Conservation (phyloP, 2,329 filamentous ascomycete species). For the Phialocephala subalpina region DNA sequence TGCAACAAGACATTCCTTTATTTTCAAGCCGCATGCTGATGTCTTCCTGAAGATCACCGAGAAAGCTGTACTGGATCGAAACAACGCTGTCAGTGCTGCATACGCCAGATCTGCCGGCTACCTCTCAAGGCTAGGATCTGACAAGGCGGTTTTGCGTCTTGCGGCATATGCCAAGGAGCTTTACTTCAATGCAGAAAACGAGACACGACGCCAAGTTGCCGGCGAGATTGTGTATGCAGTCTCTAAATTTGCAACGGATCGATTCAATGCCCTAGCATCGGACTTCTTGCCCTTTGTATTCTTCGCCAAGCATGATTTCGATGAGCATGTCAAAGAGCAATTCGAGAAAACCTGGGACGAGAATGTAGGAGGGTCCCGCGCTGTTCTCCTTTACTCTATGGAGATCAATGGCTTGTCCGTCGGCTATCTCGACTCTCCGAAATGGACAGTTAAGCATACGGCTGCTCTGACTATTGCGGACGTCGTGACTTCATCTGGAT, state of each 20-base stretch:
- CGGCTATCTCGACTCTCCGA: slow-evolving; percentile 76
- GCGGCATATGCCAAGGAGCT: slow-evolving; percentile 66
- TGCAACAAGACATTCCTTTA: slow-evolving; percentile 77
- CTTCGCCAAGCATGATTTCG: slow-evolving; percentile 83
- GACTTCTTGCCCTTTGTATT: slow-evolving; percentile 87
- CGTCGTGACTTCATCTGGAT: slow-evolving; percentile 71
- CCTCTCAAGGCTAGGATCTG: slow-evolving; percentile 68
- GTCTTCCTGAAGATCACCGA: slow-evolving; percentile 80
- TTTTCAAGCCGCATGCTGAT: slow-evolving; percentile 79
- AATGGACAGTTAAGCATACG: slow-evolving; percentile 92
- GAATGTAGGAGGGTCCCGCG: slow-evolving; percentile 84
- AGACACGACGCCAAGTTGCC: slow-evolving; percentile 75
- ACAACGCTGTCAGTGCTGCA: slow-evolving; percentile 89
- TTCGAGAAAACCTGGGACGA: slow-evolving; percentile 90
- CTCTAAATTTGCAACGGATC: slow-evolving; percentile 87
- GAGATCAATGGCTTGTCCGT: slow-evolving; percentile 80
- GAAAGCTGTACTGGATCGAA: slow-evolving; percentile 86
- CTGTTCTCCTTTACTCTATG: slow-evolving; percentile 81
- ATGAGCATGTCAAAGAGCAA: slow-evolving; percentile 80
- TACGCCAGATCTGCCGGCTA: slow-evolving; percentile 91
- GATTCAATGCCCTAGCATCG: slow-evolving; percentile 80
- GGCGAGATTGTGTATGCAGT: slow-evolving; percentile 85
- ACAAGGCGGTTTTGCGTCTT: slow-evolving; percentile 59
- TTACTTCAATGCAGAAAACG: slow-evolving; percentile 85
- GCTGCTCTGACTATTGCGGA: slow-evolving; percentile 83